These are phyloP conservation scores for Berkeleyomyces rouxiae DNA, from an alignment of 2,329 filamentous ascomycete genomes.

Conservation along the genomic window DNA sequence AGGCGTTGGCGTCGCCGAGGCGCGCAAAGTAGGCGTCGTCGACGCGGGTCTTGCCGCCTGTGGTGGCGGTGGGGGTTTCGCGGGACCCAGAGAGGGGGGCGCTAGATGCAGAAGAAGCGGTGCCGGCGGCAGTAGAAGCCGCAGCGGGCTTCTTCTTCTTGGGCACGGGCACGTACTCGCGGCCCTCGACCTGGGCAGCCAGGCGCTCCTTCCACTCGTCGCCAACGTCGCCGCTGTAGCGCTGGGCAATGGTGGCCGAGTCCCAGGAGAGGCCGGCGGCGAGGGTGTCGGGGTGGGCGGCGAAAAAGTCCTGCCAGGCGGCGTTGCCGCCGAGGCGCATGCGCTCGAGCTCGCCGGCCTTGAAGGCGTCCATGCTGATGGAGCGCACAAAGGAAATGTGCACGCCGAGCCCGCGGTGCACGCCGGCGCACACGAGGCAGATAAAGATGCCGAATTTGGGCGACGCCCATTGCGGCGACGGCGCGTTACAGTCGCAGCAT, in stretches of 20 bases:
- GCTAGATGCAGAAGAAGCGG: constrained; percentile 19
- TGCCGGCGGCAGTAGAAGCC: constrained; percentile 16
- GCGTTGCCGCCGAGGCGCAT: constrained; percentile 90
- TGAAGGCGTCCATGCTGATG: constrained; percentile 98
- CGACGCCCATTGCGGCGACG: constrained; percentile 92
- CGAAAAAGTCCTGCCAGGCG: constrained; percentile 75
- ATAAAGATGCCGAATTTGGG: constrained; percentile 99
- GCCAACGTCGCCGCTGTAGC: constrained; percentile 76
- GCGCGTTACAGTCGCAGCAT: constrained; percentile 91
- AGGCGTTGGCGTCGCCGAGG: constrained; percentile 69
- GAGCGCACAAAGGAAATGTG: constrained; percentile 97
- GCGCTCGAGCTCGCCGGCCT: constrained; percentile 74
- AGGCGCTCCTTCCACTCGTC: constrained; percentile 92
- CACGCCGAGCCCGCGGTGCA: constrained; percentile 85
- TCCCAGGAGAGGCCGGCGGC: constrained; percentile 60
- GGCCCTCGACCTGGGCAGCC: constrained; percentile 71
- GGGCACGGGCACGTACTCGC: constrained; percentile 64
- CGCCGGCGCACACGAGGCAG: constrained; percentile 87
- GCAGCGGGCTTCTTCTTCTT: constrained; percentile 33
- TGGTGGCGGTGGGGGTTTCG: constrained; percentile 12
- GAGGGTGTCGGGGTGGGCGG: constrained; percentile 49
- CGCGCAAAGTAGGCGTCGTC: constrained; percentile 84
- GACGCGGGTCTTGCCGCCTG: constrained; percentile 37
- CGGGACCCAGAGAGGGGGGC: constrained; percentile 18
- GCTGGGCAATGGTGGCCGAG: constrained; percentile 73